These are phyloP conservation scores for Galium porrigens DNA, from an alignment of 305 asterid genomes.

Conservation along the genomic window DNA sequence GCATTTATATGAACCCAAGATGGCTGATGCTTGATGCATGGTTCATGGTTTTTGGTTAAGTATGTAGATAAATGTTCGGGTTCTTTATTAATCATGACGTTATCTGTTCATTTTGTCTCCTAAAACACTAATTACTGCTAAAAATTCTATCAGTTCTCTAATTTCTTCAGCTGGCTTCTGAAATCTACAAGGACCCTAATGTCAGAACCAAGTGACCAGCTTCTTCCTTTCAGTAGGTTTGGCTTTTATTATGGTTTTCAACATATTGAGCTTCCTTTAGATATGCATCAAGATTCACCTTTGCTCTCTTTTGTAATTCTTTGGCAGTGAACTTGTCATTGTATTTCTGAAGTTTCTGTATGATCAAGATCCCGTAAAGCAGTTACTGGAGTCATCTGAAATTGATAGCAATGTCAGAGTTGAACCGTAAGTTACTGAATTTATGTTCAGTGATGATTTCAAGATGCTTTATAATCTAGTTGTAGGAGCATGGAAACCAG, in stretches of 20 bases:
- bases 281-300: background rate
- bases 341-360: conserved; percentile 69
- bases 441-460: conserved; percentile 3
- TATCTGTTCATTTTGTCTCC: conserved; percentile 6
- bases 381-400: conserved; percentile 55
- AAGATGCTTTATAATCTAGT: background rate
- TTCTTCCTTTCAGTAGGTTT: conserved; percentile 81
- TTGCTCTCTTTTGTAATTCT: conserved; percentile 8
- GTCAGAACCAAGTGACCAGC: conserved; percentile 90
- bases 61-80: background rate
- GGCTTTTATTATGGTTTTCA: conserved; percentile 18
- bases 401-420: conserved; percentile 37
- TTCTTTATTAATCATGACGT: background rate
- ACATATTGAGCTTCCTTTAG: conserved; percentile 4
- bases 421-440: conserved; percentile 48
- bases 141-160: conserved; percentile 55
- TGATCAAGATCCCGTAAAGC: conserved; percentile 76
- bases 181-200: conserved; percentile 72
- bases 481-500: background rate
- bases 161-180: conserved; percentile 94
- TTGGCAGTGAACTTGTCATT: conserved; percentile 75
- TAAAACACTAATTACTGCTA: conserved; percentile 17
- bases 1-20: background rate
- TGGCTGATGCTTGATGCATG: conserved; percentile 4
- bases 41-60: background rate